Percentiles rank a stretch among this genome's conserved stretches.
Evolutionary conservation across 1,284 basidiomycete genomes (phyloP).

Genomic region (Ustilago curta): DNA sequence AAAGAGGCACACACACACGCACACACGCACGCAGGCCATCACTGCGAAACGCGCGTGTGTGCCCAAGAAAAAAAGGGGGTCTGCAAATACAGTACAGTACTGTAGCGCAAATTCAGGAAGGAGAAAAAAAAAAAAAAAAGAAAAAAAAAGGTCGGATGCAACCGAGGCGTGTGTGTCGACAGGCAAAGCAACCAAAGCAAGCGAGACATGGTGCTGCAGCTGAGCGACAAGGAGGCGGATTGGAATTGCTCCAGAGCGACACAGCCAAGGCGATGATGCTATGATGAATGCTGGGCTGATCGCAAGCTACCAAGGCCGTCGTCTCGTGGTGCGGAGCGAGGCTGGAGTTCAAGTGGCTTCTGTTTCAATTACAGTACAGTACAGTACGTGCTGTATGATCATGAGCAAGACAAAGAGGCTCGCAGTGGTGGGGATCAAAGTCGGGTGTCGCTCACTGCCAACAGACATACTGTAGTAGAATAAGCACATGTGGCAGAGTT

Average conservation of each 20-base stretch:
- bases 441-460: neutral
- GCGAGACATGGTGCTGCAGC: neutral
- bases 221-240: neutral
- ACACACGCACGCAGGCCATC: neutral
- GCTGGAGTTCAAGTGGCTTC: too few species aligned
- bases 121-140: too few species aligned
- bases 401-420: too few species aligned
- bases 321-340: too few species aligned
- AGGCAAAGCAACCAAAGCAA: neutral
- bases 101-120: neutral
- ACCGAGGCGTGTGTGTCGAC: constrained; percentile 13
- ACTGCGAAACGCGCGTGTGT: constrained; percentile 3
- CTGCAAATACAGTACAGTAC: neutral
- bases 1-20: constrained; percentile 9
- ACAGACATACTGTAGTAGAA: neutral
- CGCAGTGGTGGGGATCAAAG: too few species aligned
- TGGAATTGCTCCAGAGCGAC: neutral
- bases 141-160: constrained; percentile 2
- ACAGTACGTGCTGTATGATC: too few species aligned
- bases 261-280: too few species aligned
- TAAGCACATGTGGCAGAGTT: neutral
- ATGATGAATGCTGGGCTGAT: too few species aligned
- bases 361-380: too few species aligned
- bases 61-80: constrained; percentile 3
- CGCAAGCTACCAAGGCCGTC: too few species aligned